phyloP scores from a whole-genome alignment of 169 alveolate species.

The Cryptosporidium sp. region DNA sequence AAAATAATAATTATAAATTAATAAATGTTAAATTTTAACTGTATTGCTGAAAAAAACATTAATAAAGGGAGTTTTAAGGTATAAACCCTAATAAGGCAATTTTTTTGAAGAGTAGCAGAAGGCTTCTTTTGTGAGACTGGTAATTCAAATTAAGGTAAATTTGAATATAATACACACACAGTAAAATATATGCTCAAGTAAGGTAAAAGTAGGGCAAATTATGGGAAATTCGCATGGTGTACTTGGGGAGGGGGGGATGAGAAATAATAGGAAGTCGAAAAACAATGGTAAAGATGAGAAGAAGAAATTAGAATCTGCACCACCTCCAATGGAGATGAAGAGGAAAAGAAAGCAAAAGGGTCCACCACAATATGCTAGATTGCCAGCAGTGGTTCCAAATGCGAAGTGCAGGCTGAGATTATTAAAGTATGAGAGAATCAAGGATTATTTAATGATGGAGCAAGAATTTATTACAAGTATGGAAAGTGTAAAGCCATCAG shows the following conservation, averaged over 20 bases:
- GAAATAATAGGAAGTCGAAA: slow-evolving; percentile 45
- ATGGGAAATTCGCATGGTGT: slow-evolving; percentile 66
- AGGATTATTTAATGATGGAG: slow-evolving; percentile 95
- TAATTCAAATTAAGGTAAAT: background rate
- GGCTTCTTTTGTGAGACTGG: background rate
- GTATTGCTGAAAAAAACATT: background rate
- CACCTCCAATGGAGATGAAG: slow-evolving; percentile 86
- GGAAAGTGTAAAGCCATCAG: slow-evolving; percentile 86
- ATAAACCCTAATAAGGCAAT: too few species aligned
- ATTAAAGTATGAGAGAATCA: slow-evolving; percentile 92
- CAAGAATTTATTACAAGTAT: slow-evolving; percentile 92
- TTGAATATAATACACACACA: slow-evolving; percentile 16
- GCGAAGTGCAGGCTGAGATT: slow-evolving; percentile 93
- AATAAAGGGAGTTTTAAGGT: background rate
- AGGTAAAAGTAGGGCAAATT: background rate
- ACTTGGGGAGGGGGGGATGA: slow-evolving; percentile 36
- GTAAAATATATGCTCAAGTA: background rate
- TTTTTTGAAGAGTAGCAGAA: background rate
- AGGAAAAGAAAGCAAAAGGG: slow-evolving; percentile 89
- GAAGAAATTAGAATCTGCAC: slow-evolving; percentile 79
- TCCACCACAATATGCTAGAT: slow-evolving; percentile 86
- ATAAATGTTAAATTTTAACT: background rate
- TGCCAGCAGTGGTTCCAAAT: slow-evolving; percentile 93
- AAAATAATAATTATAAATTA: background rate
- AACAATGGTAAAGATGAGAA: slow-evolving; percentile 79